Evolutionary conservation across 768 basidiomycete genomes (phyloP), one percentile per base, ranked within the genome.

Genomic region (Suillus subluteus): DNA sequence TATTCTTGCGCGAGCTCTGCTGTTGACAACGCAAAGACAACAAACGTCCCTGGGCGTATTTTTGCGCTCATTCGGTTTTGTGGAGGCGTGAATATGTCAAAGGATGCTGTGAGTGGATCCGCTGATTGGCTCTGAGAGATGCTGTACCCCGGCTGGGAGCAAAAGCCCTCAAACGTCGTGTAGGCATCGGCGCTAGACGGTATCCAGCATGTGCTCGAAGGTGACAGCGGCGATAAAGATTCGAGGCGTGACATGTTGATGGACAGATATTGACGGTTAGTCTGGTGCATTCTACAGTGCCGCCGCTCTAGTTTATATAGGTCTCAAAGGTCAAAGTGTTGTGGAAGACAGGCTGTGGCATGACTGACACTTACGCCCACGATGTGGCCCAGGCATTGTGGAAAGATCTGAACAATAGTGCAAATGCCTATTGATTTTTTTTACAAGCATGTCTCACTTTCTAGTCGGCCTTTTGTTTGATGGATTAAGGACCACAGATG

Each of bases 21-120:
- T 32, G 67, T 70, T 61, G 70, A 67, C 23, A 75, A 62, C 8
- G 65, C 58, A 56, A 75, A 74, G 0, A 70, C 68, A 1, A 70
- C 23, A 50, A 43, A 70, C 8, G 69, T 69, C 13, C 69, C 69
- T 16, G 70, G 62, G 32, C 62, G 37, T 55, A 63, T 63, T n/a
- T 59, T 63, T 15, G 15, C 16, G 15, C 18, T 50, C 6, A 13
- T 61, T 32, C 21, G 32, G 56, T 2, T 30, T 40, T 63, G 54
- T 4, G 26, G 55, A 37, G 62, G n/a, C 7, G 37, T 8, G 23
- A 21, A 26, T 4, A 6, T 61, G 35, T 63, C 55, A 13, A 63
- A 63, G 8, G 62, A 37, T 23, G 55, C 5, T 62, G 23, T 62
- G 3, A 37, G 2, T 4, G 38, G 11, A 32, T 21, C 63, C 5